phyloP scores from a whole-genome alignment of 2,329 filamentous ascomycete genomes.

The Fusarium humuli region DNA sequence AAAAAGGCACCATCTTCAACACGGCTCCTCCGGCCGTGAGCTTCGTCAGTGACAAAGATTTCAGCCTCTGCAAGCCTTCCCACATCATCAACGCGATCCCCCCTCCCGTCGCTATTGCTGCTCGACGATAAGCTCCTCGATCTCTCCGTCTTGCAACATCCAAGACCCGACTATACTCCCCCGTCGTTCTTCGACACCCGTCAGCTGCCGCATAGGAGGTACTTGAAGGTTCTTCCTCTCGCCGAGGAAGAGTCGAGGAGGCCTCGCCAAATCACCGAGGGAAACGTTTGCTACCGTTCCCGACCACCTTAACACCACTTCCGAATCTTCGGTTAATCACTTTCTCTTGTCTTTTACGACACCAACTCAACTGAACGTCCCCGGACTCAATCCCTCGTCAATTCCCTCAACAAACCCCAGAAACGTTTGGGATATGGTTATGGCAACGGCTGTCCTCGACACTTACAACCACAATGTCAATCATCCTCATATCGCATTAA shows the following conservation, averaged over 20 bases:
- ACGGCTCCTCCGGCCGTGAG: slow-evolving; percentile 73
- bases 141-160: slow-evolving; percentile 63
- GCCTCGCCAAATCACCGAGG: slow-evolving; percentile 92
- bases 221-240: slow-evolving; percentile 99
- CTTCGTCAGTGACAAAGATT: slow-evolving; percentile 76
- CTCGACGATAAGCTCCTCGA: slow-evolving; percentile 62
- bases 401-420: slow-evolving; percentile 30
- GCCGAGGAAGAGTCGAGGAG: slow-evolving; percentile 99
- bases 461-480: slow-evolving; percentile 63
- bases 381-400: slow-evolving; percentile 29
- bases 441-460: slow-evolving; percentile 71
- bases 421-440: slow-evolving; percentile 69
- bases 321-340: slow-evolving; percentile 45
- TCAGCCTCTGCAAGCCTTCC: slow-evolving; percentile 71
- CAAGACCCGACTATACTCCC: slow-evolving; percentile 59
- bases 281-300: slow-evolving; percentile 93
- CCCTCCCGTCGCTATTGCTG: slow-evolving; percentile 65
- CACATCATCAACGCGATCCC: slow-evolving; percentile 76
- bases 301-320: slow-evolving; percentile 87
- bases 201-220: slow-evolving; percentile 99
- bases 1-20: slow-evolving; percentile 70
- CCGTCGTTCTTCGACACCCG: slow-evolving; percentile 69
- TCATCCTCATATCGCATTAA: slow-evolving; percentile 61
- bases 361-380: no score
- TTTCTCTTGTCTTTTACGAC: background rate